Percentiles rank a stretch among this genome's conserved stretches.
Evolutionary conservation across 176 grass and related monocot genomes (phyloP).

Genomic region (Carex myosuroides): DNA sequence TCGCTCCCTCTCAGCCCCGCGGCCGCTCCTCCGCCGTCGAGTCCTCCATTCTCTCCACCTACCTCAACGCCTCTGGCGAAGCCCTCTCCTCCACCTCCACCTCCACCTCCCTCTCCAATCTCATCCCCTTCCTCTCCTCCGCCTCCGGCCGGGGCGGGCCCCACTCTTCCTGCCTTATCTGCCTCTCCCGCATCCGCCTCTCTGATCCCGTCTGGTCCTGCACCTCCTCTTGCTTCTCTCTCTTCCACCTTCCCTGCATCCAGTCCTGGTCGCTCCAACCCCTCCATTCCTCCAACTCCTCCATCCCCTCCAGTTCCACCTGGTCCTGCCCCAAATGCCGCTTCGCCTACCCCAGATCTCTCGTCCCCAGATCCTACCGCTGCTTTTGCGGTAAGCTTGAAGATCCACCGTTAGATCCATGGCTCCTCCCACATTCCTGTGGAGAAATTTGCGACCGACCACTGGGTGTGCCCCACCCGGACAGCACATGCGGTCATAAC

Average conservation of each 20-base stretch:
- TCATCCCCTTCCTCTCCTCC: slow-evolving; percentile 82
- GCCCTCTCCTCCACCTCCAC: slow-evolving; percentile 24
- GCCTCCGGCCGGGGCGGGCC: slow-evolving; percentile 53
- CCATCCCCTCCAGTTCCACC: slow-evolving; percentile 35
- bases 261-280: slow-evolving; percentile 86
- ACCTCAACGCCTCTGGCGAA: slow-evolving; percentile 47
- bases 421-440: slow-evolving; percentile 88
- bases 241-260: slow-evolving; percentile 90
- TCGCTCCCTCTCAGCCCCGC: slow-evolving; percentile 14
- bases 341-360: slow-evolving; percentile 54
- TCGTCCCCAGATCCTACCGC: slow-evolving; percentile 53
- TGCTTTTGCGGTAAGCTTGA: slow-evolving; percentile 77
- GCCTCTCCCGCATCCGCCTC: slow-evolving; percentile 67
- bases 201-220: slow-evolving; percentile 77
- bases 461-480: slow-evolving; percentile 27
- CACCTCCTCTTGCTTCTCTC: slow-evolving; percentile 60
- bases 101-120: slow-evolving; percentile 42
- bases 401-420: slow-evolving; percentile 64
- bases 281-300: slow-evolving; percentile 22
- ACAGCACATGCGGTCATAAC: slow-evolving; percentile 51
- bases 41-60: slow-evolving; percentile 41
- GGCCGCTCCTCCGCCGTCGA: slow-evolving; percentile 33
- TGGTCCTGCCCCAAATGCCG: slow-evolving; percentile 98
- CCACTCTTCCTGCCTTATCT: slow-evolving; percentile 68
- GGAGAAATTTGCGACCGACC: slow-evolving; percentile 58